These are phyloP conservation scores for Mallotus repandus DNA, from an alignment of 441 rosid species.

Conservation along the genomic window DNA sequence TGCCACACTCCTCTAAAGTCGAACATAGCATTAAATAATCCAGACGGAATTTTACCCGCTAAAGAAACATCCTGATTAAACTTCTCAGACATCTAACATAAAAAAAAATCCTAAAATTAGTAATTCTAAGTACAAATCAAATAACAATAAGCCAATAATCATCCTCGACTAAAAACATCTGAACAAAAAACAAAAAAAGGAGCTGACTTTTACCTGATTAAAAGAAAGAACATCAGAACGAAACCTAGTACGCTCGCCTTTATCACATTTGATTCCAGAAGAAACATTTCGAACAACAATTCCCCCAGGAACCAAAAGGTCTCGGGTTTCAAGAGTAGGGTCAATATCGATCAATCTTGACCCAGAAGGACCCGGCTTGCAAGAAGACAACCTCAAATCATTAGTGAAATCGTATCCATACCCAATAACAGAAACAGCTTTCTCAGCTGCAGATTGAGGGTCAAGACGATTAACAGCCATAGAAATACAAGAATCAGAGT, in stretches of 20 bases:
- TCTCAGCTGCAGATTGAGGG: slow-evolving; percentile 76
- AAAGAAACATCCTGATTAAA: slow-evolving; percentile 70
- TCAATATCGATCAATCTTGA: slow-evolving; percentile 67
- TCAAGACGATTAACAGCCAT: slow-evolving; percentile 53
- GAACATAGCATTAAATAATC: slow-evolving; percentile 77
- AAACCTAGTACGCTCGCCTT: slow-evolving; percentile 86
- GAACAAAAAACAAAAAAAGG: not conserved
- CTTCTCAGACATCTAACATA: slow-evolving; percentile 84
- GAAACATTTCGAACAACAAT: slow-evolving; percentile 58
- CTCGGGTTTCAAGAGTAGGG: slow-evolving; percentile 32
- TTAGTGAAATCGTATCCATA: slow-evolving; percentile 64
- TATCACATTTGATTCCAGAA: slow-evolving; percentile 75
- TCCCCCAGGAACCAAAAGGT: slow-evolving; percentile 77
- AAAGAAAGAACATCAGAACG: slow-evolving; percentile 82
- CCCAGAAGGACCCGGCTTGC: slow-evolving; percentile 50
- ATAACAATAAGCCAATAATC: not conserved
- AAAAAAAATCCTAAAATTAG: not conserved
- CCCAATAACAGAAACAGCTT: slow-evolving; percentile 84
- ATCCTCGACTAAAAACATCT: too few species aligned
- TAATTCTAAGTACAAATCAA: not conserved
- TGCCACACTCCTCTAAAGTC: slow-evolving; percentile 69
- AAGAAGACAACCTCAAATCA: slow-evolving; percentile 62
- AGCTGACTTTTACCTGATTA: slow-evolving; percentile 51
- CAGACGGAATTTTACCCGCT: slow-evolving; percentile 81
- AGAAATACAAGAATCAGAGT: not conserved